A percentile compares a stretch with the other conserved stretches of the same genome.
Conservation (phyloP, 352 stramenopile species). For the Pythium folliculosum region DNA sequence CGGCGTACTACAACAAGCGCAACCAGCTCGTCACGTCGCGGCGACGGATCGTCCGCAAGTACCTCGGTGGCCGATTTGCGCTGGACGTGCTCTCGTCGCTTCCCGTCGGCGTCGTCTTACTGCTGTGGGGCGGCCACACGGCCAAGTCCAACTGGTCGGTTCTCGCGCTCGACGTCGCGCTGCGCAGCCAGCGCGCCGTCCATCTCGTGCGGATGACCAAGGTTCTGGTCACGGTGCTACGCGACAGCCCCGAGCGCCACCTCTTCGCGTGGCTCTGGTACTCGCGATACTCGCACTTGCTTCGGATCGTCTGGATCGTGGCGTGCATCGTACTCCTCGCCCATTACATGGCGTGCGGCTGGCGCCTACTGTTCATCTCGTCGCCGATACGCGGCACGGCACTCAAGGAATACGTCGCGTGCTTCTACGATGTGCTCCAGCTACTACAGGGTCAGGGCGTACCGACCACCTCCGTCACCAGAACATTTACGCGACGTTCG, state of each 20-base stretch:
- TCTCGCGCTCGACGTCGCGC: slow-evolving; percentile 1
- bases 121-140: not conserved
- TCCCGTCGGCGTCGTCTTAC: slow-evolving; percentile 17
- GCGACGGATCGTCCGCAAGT: slow-evolving; percentile 36
- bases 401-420: not conserved
- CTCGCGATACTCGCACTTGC: slow-evolving; percentile 50
- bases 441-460: too few relatives aligned
- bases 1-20: slow-evolving; percentile 39
- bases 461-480: too few relatives aligned
- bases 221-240: slow-evolving; percentile 29
- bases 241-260: slow-evolving; percentile 18
- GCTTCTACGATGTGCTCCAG: too few relatives aligned
- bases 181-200: slow-evolving; percentile 26
- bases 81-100: slow-evolving; percentile 22
- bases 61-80: slow-evolving; percentile 35
- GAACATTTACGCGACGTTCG: slow-evolving; percentile 24
- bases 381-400: not conserved
- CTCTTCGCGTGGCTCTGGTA: slow-evolving; percentile 47
- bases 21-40: slow-evolving; percentile 35
- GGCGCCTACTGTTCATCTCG: slow-evolving; percentile 15
- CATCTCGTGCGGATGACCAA: slow-evolving; percentile 36
- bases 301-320: slow-evolving; percentile 45
- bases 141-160: not conserved
- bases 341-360: slow-evolving; percentile 55
- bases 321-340: slow-evolving; percentile 43